Evolutionary conservation across 2,329 filamentous ascomycete genomes (phyloP), one percentile per base, ranked within the genome.

Genomic region (Fusarium virguliforme): DNA sequence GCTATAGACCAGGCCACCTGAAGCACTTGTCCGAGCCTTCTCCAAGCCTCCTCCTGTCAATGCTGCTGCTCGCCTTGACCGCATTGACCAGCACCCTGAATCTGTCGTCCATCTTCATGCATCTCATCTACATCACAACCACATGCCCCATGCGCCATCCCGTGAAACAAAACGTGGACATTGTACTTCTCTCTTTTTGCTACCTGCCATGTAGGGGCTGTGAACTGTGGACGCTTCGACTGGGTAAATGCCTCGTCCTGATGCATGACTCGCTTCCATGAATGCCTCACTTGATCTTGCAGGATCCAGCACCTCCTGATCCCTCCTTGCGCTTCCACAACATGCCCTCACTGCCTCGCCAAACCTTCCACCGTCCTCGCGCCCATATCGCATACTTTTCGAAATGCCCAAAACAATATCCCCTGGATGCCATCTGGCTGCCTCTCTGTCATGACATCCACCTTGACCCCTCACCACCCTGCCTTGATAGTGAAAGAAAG

Each of bases 341-440:
- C 15, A 51, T 28, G 32, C 26, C 32, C 48, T 56, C 51, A 24
- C 37, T 26, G 51, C 43, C 59, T 60, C 24, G 15, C 57, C 59
- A 53, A 28, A 40, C 34, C 41, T 28, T 28, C 37, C 28, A 38
- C 43, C 62, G 60, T 28, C 64, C 51, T 40, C 64, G 38, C 22
- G 54, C 48, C 22, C 18, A 18, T 62, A 62, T 37, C 46, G 55
- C 62, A 72, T 73, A 64, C 57, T 70, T 60, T 62, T 58, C 63
- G 62, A 60, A 40, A 59, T 71, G 50, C 54, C 24, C 40, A 63
- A 40, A 58, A 41, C 46, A 51, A 50, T 65, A 40, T 43, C 53
- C 34, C 53, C 48, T 38, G 40, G 46, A 18, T 15, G 43, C 15
- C 24, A 28, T 15, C 24, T 40, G 53, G 40, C 38, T 22, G 43